phyloP scores from a whole-genome alignment of 2,329 filamentous ascomycete genomes.

The Orbilia blumenaviensis region DNA sequence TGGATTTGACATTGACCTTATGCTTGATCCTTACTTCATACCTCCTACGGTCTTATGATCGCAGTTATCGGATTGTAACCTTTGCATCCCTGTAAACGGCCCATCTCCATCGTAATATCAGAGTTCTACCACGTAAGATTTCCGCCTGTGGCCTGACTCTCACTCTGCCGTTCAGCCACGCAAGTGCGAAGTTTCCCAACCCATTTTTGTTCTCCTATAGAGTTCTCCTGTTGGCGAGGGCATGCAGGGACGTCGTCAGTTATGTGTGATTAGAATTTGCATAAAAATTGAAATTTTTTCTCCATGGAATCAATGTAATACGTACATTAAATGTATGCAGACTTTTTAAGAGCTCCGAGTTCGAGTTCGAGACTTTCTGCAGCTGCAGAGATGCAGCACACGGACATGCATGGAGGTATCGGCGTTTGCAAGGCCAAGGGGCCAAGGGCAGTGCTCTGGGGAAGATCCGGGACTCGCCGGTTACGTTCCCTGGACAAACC shows the following conservation, averaged over 20 bases:
- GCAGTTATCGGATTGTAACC: constrained; percentile 1
- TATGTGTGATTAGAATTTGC: constrained; percentile 52
- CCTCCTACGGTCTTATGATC: constrained; percentile 24
- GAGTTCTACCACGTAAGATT: constrained; percentile 32
- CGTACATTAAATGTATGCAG: constrained; percentile 15
- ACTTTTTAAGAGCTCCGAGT: constrained; percentile 50
- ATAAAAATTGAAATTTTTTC: constrained; percentile 34
- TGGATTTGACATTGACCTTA: background rate
- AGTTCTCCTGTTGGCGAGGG: constrained; percentile 23
- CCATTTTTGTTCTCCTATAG: constrained; percentile 33
- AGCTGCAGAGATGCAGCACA: constrained; percentile 47
- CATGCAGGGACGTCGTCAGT: constrained; percentile 43
- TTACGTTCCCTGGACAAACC: background rate
- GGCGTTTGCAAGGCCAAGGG: constrained; percentile 26
- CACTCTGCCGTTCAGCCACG: constrained; percentile 27
- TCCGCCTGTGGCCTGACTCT: constrained; percentile 38
- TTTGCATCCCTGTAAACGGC: constrained; percentile 8
- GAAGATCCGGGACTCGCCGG: background rate
- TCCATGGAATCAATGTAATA: constrained; percentile 2
- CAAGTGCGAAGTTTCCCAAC: constrained; percentile 11
- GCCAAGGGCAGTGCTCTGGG: background rate
- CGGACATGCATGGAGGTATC: constrained; percentile 35
- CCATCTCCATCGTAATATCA: constrained; percentile 1
- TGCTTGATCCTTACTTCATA: background rate
- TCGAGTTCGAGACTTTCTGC: constrained; percentile 41